phyloP scores from a whole-genome alignment of 805 yeast species.

The Metschnikowia picachoensis region DNA sequence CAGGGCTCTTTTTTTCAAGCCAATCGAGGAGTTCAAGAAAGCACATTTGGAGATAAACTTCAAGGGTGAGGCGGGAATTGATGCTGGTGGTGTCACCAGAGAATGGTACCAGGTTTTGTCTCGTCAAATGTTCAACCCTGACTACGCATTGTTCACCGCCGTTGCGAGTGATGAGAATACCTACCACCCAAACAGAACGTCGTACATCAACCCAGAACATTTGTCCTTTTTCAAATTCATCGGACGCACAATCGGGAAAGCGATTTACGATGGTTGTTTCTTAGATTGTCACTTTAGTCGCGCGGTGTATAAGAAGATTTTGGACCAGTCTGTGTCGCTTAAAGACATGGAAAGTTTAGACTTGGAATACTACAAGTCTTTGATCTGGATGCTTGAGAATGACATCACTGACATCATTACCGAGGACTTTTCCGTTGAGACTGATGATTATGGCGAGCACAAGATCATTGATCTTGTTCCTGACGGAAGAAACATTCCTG shows the following conservation, averaged over 20 bases:
- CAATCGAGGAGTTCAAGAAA: constrained; percentile 66
- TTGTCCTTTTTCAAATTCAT: constrained; percentile 88
- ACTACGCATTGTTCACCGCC: constrained; percentile 86
- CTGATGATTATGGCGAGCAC: constrained; percentile 91
- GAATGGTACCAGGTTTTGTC: constrained; percentile 97
- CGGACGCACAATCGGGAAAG: constrained; percentile 92
- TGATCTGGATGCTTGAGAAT: constrained; percentile 94
- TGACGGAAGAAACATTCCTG: constrained; percentile 77
- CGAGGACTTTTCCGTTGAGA: constrained; percentile 89
- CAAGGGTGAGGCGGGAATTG: constrained; percentile 92
- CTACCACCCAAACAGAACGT: constrained; percentile 90
- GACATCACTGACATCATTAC: constrained; percentile 94
- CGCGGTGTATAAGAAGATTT: constrained; percentile 85
- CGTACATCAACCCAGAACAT: constrained; percentile 92
- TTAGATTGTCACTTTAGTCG: constrained; percentile 93
- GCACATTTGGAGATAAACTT: constrained; percentile 78
- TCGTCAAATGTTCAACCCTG: constrained; percentile 94
- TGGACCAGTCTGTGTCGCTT: constrained; percentile 75
- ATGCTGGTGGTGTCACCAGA: constrained; percentile 96
- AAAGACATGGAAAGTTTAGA: constrained; percentile 95
- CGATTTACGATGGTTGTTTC: constrained; percentile 79
- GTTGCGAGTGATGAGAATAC: constrained; percentile 90
- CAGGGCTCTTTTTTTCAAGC: constrained; percentile 73
- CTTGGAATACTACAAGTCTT: constrained; percentile 84
- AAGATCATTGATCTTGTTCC: constrained; percentile 79